These are phyloP conservation scores for Dactylellina parvicollis DNA, from an alignment of 2,329 filamentous ascomycete genomes.

Conservation along the genomic window DNA sequence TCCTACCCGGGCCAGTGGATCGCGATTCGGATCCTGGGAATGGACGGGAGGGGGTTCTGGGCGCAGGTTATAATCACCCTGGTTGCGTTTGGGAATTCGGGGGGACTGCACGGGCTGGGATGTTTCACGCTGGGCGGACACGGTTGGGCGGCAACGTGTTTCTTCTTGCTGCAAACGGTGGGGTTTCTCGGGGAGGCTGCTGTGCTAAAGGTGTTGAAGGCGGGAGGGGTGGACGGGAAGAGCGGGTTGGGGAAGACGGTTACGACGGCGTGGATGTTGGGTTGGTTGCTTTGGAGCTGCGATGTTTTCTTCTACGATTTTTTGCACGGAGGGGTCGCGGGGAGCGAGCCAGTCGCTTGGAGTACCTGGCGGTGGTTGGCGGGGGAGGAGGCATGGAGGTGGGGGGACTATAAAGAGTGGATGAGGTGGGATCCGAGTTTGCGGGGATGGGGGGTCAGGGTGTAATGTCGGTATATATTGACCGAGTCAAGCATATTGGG, in stretches of 20 bases:
- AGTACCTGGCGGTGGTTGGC: constrained; percentile 40
- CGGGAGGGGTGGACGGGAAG: constrained; percentile 1
- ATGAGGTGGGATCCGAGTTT: constrained; percentile 36
- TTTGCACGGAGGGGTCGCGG: constrained; percentile 28
- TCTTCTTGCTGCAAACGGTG: constrained; percentile 34
- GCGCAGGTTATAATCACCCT: constrained; percentile 35
- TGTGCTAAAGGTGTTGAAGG: constrained; percentile 14
- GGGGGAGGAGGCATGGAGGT: constrained; percentile 31
- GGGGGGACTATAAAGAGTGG: constrained; percentile 28
- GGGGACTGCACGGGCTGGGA: constrained; percentile 33
- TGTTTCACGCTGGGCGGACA: constrained; percentile 26
- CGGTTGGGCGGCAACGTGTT: constrained; percentile 19
- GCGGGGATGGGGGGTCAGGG: constrained; percentile 34
- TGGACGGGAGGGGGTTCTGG: constrained; percentile 6
- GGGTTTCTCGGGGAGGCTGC: constrained; percentile 31
- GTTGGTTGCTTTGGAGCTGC: constrained; percentile 40
- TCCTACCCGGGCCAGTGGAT: constrained; percentile 48
- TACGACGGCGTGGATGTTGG: constrained; percentile 24
- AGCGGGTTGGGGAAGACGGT: constrained; percentile 5
- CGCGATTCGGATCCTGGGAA: constrained; percentile 5
- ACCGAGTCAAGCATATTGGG: too few relatives aligned
- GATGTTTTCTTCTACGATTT: constrained; percentile 48
- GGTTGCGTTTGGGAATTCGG: constrained; percentile 39
- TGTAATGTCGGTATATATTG: too few relatives aligned
- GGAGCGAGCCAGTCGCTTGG: constrained; percentile 41